A percentile compares a stretch with the other conserved stretches of the same genome.
phyloP scores from a whole-genome alignment of 2,329 filamentous ascomycete species.

The Aspergillus niger region DNA sequence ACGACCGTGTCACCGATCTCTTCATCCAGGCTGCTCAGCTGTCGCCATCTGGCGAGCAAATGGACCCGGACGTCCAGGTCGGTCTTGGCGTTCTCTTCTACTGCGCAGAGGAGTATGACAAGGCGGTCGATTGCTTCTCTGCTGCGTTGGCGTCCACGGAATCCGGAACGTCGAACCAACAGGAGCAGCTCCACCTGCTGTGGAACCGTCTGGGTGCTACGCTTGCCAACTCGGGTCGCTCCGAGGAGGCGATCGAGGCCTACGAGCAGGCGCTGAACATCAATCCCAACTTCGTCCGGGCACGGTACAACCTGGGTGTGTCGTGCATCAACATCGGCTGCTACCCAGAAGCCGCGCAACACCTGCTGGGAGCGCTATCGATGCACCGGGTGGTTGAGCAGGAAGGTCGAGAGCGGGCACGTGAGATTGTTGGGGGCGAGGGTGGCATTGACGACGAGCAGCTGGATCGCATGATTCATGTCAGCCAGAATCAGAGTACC shows the following conservation, averaged over 20 bases:
- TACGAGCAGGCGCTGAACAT: constrained; percentile 91
- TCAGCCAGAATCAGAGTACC: constrained; percentile 85
- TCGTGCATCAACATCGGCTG: constrained; percentile 97
- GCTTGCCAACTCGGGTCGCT: constrained; percentile 88
- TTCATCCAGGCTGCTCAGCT: constrained; percentile 93
- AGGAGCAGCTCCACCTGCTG: constrained; percentile 84
- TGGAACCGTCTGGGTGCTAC: constrained; percentile 98
- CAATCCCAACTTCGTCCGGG: constrained; percentile 94
- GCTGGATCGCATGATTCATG: constrained; percentile 79
- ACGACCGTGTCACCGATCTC: constrained; percentile 84
- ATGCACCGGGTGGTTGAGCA: constrained; percentile 96
- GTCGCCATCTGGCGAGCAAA: constrained; percentile 86
- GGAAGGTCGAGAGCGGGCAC: constrained; percentile 78
- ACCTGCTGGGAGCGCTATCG: constrained; percentile 84
- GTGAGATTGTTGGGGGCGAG: constrained; percentile 71
- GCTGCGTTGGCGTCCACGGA: constrained; percentile 85
- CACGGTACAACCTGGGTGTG: constrained; percentile 94
- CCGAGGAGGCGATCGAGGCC: constrained; percentile 93
- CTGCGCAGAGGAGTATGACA: constrained; percentile 95
- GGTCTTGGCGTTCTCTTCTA: constrained; percentile 97
- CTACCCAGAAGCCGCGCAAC: constrained; percentile 87
- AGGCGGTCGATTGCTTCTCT: constrained; percentile 97
- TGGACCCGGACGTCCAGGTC: constrained; percentile 98
- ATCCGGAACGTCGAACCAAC: constrained; percentile 78
- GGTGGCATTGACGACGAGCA: constrained; percentile 65